phyloP scores from a whole-genome alignment of 2,329 filamentous ascomycete species.

The Atkinsonella texensis region DNA sequence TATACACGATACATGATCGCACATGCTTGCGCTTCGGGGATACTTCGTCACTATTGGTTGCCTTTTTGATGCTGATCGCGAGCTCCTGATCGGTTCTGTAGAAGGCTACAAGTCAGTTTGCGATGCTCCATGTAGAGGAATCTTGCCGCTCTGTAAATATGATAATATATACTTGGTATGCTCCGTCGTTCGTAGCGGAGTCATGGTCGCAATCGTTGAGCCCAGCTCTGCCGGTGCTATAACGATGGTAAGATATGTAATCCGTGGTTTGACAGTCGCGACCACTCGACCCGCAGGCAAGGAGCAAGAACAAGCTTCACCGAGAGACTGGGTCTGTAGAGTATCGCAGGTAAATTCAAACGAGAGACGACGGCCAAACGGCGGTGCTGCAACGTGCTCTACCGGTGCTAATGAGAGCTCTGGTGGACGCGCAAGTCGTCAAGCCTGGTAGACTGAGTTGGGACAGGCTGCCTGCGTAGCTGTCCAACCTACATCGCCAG shows the following conservation, averaged over 20 bases:
- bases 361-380: neutral
- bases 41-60: conserved; percentile 55
- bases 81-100: conserved; percentile 55
- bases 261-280: neutral
- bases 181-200: conserved; percentile 22
- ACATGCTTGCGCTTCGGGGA: conserved; percentile 83
- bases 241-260: conserved; percentile 2
- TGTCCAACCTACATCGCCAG: conserved; percentile 1
- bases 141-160: neutral
- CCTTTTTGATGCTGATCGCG: conserved; percentile 58
- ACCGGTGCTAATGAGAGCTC: neutral
- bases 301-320: neutral
- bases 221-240: conserved; percentile 3
- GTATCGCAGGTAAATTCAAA: neutral
- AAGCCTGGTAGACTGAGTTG: neutral
- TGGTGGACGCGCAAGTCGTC: neutral
- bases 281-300: neutral
- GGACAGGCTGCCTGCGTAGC: neutral
- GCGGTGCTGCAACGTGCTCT: too few relatives aligned
- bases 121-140: neutral
- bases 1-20: conserved; percentile 94
- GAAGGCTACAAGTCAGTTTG: neutral
- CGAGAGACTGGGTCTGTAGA: neutral
- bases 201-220: conserved; percentile 12
- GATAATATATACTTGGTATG: conserved; percentile 22